Evolutionary conservation across 768 basidiomycete genomes (phyloP), one percentile per base, ranked within the genome.

Genomic region (Sporobolomyces roseus): DNA sequence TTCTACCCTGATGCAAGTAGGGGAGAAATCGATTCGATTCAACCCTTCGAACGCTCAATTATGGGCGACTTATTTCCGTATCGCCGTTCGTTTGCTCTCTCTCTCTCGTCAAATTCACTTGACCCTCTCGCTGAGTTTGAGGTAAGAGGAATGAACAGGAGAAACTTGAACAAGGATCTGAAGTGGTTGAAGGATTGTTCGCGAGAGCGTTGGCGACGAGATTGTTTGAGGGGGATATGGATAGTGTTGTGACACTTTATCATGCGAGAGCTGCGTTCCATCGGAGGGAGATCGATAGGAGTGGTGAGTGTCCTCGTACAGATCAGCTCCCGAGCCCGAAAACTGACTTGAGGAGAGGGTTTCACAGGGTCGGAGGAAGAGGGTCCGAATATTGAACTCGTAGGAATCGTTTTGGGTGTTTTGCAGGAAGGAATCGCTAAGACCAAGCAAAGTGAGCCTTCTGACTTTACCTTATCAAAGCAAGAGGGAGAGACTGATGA

Each of bases 351-450:
- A 33, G 33, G 16, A 27, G 49, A 36, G n/a, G 7, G 14, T 3
- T 7, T 54, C 43, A 27, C 4, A 61, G 66, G 53, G 2, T 43
- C 49, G 10, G 58, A 65, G 21, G 55, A 54, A 21, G 68, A 63
- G 5, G 63, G 56, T 1, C 55, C 49, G 8, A 58, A 61, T 23
- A 43, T 45, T n/a, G 58, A 54, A 0, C 54, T 52, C 16, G 52
- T 53, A 29, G 55, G 36, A 16, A 35, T 29, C 45, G 38, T 70
- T 79, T 83, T 82, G 2, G 66, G 51, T 19, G 65, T 85, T 3
- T 74, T 91, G 14, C 85, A 88, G 75, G 83, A 83, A 27, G 90
- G 85, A 0, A 83, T 90, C 23, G 81, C 81, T 30, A 80, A 84
- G 75, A 84, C 88, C 23, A 84, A 83, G 70, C 79, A 83, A 79